Evolutionary conservation across 1,284 basidiomycete species (phyloP).

Genomic region (Kwoniella shivajii): DNA sequence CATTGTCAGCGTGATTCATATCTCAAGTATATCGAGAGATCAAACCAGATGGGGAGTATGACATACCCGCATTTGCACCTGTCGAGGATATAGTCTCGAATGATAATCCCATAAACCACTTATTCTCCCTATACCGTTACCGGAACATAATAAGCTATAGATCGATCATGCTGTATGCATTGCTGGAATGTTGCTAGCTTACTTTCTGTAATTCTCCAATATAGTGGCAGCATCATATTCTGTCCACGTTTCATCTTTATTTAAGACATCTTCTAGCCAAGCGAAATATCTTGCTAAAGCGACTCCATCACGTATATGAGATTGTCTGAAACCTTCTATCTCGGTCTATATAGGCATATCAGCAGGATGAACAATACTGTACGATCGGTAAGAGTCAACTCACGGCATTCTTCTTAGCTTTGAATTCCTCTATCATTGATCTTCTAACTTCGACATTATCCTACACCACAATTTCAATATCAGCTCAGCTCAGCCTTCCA

Average conservation of each 20-base stretch:
- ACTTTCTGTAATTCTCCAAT: conserved; percentile 79
- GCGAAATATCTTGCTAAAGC: conserved; percentile 86
- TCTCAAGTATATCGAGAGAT: background rate
- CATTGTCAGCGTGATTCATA: background rate
- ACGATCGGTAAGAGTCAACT: background rate
- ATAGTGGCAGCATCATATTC: conserved; percentile 81
- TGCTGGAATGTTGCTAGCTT: conserved; percentile 45
- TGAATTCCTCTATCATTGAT: conserved; percentile 78
- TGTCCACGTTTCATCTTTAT: conserved; percentile 65
- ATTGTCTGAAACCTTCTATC: conserved; percentile 84
- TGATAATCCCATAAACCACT: conserved; percentile 81
- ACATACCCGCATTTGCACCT: conserved; percentile 78
- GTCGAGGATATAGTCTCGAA: conserved; percentile 92
- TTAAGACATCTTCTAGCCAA: conserved; percentile 86
- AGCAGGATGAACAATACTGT: background rate
- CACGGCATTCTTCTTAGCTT: conserved; percentile 81
- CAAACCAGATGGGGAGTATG: too few relatives aligned
- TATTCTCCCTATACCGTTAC: conserved; percentile 63
- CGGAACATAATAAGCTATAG: background rate
- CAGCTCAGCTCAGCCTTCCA: background rate
- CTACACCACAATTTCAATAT: conserved; percentile 43
- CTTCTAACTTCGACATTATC: conserved; percentile 64
- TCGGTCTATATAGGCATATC: conserved; percentile 58
- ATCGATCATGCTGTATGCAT: background rate
- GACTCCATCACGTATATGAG: conserved; percentile 86